Percentiles rank a stretch among this genome's conserved stretches.
Conservation (phyloP, 2,329 filamentous ascomycete genomes). For the Alternaria sp. region DNA sequence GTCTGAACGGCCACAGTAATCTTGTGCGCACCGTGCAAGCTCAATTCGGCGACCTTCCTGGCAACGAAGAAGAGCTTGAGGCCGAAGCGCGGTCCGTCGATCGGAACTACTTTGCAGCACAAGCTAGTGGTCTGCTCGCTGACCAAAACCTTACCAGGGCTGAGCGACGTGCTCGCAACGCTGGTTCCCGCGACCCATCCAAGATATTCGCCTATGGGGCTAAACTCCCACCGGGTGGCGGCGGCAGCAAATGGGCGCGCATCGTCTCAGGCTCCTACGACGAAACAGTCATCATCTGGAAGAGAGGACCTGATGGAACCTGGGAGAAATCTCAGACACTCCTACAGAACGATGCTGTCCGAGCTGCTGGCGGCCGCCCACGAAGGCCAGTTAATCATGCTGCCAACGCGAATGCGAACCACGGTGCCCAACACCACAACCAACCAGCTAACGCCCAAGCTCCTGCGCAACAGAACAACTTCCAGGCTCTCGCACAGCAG, state of each 20-base stretch:
- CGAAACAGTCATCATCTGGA: conserved; percentile 95
- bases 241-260: conserved; percentile 86
- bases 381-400: conserved; percentile 39
- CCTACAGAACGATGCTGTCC: conserved; percentile 73
- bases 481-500: conserved; percentile 47
- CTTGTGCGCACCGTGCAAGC: conserved; percentile 95
- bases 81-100: conserved; percentile 78
- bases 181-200: conserved; percentile 76
- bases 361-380: conserved; percentile 56
- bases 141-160: conserved; percentile 39
- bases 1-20: conserved; percentile 79
- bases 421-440: conserved; percentile 28
- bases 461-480: conserved; percentile 36
- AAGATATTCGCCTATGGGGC: conserved; percentile 83
- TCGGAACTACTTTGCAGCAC: conserved; percentile 71
- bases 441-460: conserved; percentile 21
- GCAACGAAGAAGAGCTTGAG: conserved; percentile 77
- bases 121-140: conserved; percentile 55
- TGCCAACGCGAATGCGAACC: conserved; percentile 26
- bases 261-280: conserved; percentile 98
- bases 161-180: conserved; percentile 61
- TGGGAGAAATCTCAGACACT: conserved; percentile 83
- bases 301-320: conserved; percentile 80
- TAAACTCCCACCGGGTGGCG: conserved; percentile 88
- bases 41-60: conserved; percentile 87